Conservation (phyloP, 2,329 filamentous ascomycete genomes). For the Penicillium sp. region DNA sequence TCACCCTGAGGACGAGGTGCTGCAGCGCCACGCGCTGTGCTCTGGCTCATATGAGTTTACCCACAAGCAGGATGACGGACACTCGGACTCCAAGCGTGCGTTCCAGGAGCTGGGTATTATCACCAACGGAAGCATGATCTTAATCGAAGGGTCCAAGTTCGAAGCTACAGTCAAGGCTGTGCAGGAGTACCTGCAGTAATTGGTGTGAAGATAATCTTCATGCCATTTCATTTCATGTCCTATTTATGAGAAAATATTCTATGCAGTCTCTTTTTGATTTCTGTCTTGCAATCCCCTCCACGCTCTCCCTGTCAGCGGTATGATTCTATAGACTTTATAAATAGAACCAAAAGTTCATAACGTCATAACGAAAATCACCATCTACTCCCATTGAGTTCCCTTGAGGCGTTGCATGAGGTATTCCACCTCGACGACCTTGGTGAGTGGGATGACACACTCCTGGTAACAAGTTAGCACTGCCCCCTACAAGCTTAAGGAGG, state of each 20-base stretch:
- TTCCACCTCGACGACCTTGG: conserved; percentile 97
- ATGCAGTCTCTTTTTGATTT: conserved; percentile 5
- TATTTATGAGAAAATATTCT: conserved; percentile 18
- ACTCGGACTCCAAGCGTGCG: conserved; percentile 86
- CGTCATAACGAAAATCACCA: conserved; percentile 4
- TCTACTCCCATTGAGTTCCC: conserved; percentile 50
- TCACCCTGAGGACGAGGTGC: conserved; percentile 90
- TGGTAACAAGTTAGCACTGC: conserved; percentile 10
- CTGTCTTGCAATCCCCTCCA: background rate
- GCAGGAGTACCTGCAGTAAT: conserved; percentile 62
- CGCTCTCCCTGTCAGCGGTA: background rate
- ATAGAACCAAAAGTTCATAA: conserved; percentile 18
- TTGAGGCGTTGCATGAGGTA: conserved; percentile 91
- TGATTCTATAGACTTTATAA: conserved; percentile 11
- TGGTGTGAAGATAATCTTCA: conserved; percentile 4
- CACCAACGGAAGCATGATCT: conserved; percentile 77
- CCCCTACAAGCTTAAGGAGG: background rate
- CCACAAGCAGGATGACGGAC: conserved; percentile 72
- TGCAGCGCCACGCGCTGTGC: conserved; percentile 72
- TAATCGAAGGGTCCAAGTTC: conserved; percentile 80
- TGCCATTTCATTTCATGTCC: conserved; percentile 20
- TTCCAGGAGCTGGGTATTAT: conserved; percentile 92
- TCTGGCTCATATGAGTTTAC: conserved; percentile 73
- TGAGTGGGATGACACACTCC: conserved; percentile 88
- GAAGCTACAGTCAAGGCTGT: conserved; percentile 73